Conservation (phyloP, 192 early-diverging fungal species). For the Linnemannia schmuckeri region DNA sequence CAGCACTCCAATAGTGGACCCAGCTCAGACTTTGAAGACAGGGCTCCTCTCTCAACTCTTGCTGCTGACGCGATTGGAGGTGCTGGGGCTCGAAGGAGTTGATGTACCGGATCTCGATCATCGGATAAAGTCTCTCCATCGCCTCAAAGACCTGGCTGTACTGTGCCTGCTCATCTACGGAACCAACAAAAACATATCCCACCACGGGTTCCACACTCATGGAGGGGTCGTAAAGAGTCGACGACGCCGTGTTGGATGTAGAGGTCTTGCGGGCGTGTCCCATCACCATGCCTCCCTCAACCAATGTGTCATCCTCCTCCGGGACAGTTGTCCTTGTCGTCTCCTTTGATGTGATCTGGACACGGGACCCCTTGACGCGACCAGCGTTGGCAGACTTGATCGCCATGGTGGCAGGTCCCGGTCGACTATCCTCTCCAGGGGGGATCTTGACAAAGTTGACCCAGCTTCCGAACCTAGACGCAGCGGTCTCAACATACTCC, state of each 20-base stretch:
- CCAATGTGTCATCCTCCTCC: not conserved
- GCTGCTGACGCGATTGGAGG: slow-evolving; percentile 45
- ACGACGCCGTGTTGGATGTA: not conserved
- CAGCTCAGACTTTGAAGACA: slow-evolving; percentile 45
- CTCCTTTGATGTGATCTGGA: not conserved
- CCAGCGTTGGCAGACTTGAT: slow-evolving; percentile 16
- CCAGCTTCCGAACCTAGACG: slow-evolving; percentile 46
- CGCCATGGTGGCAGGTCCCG: slow-evolving; percentile 11
- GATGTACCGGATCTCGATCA: slow-evolving; percentile 51
- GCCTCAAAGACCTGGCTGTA: slow-evolving; percentile 49
- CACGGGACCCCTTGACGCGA: slow-evolving; percentile 4
- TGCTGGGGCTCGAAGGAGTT: slow-evolving; percentile 51
- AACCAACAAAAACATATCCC: slow-evolving; percentile 51
- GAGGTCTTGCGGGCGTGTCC: not conserved
- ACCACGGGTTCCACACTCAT: slow-evolving; percentile 14
- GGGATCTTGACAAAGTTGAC: slow-evolving; percentile 54
- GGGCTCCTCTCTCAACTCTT: slow-evolving; percentile 35
- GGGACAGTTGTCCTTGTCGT: not conserved
- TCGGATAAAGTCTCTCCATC: slow-evolving; percentile 23
- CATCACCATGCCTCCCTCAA: slow-evolving; percentile 34
- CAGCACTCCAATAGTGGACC: slow-evolving; percentile 55
- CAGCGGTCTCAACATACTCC: slow-evolving; percentile 37
- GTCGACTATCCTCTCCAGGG: slow-evolving; percentile 17
- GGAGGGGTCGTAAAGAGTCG: not conserved
- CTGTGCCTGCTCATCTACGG: slow-evolving; percentile 38